Evolutionary conservation across 179 eudicot genomes (phyloP), one percentile per base, ranked within the genome.

Genomic region (Actinidia polygama): DNA sequence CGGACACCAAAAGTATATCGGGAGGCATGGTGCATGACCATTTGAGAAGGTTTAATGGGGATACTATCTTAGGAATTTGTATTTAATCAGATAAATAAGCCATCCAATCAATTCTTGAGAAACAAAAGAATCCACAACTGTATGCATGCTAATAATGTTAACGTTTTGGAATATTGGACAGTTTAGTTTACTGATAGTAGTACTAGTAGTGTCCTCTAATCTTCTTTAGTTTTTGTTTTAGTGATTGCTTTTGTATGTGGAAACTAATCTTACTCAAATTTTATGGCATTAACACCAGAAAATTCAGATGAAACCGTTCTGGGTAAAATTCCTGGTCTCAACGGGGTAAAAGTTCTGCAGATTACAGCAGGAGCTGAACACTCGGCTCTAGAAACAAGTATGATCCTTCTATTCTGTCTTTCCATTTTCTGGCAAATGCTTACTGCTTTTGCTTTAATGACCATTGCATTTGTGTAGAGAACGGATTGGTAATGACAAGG

Each of bases 291-390:
- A 8, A 30, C 8, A 57, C 61, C 82, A 82, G 85, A 84, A 82
- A 84, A 81, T 79, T 79, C 87, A 61, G 85, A 71, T 46, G 86
- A 85, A 72, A 78, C 24, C 4, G 50, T 59, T 30, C 40, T 89
- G 68, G 73, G 66, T 76, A 85, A 77, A 84, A 85, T 91, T 70
- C 78, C 81, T 21, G 90, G 85, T 75, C 88, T 89, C 44, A 82
- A 80, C 12, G 89, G 87, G 72, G 80, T 71, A 61, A 87, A 84
- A 81, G 89, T 91, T 64, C 69, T 80, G 69, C 92, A 89, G 73
- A 85, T 96, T 84, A 93, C 96, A 58, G 89, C 97, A 36, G 99
- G 99, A 81, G 88, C 99, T 78, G 98, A 96, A 80, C 99, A 96
- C 90, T 96, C 99, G 0, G 94, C 90, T 55, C 70, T 92, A 26